Conservation (phyloP, 2,329 filamentous ascomycete species). For the Penicillium corylophilum region DNA sequence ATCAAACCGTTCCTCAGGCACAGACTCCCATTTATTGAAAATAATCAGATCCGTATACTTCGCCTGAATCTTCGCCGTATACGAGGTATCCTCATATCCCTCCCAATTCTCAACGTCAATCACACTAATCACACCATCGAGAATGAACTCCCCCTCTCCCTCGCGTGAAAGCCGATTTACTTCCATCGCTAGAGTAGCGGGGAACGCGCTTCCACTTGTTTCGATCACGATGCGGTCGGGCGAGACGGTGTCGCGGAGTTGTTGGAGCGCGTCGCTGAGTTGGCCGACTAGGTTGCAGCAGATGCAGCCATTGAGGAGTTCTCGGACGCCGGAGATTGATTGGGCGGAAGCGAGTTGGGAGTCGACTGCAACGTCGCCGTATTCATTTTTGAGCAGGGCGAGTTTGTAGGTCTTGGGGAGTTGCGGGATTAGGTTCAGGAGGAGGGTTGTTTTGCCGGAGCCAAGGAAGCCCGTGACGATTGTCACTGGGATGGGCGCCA, state of each 20-base stretch:
- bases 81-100: constrained; percentile 87
- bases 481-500: constrained; percentile 80
- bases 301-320: constrained; percentile 95
- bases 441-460: constrained; percentile 92
- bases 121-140: constrained; percentile 86
- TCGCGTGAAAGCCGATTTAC: constrained; percentile 76
- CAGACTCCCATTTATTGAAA: constrained; percentile 88
- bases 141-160: constrained; percentile 58
- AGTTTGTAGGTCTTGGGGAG: constrained; percentile 84
- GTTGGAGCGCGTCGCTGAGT: constrained; percentile 73
- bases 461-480: constrained; percentile 96
- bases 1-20: constrained; percentile 72
- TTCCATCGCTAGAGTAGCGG: constrained; percentile 86
- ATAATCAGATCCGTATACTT: constrained; percentile 87
- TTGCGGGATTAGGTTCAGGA: constrained; percentile 91
- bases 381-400: constrained; percentile 96
- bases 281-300: constrained; percentile 98
- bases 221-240: constrained; percentile 93
- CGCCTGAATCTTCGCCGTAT: constrained; percentile 84
- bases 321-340: constrained; percentile 84
- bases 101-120: constrained; percentile 95
- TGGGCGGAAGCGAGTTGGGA: constrained; percentile 81
- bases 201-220: constrained; percentile 84
- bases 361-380: constrained; percentile 91
- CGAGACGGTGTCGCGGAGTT: constrained; percentile 60